Base-by-base conservation (phyloP, 2,329 filamentous ascomycete genomes). In the Claviceps monticola region DNA sequence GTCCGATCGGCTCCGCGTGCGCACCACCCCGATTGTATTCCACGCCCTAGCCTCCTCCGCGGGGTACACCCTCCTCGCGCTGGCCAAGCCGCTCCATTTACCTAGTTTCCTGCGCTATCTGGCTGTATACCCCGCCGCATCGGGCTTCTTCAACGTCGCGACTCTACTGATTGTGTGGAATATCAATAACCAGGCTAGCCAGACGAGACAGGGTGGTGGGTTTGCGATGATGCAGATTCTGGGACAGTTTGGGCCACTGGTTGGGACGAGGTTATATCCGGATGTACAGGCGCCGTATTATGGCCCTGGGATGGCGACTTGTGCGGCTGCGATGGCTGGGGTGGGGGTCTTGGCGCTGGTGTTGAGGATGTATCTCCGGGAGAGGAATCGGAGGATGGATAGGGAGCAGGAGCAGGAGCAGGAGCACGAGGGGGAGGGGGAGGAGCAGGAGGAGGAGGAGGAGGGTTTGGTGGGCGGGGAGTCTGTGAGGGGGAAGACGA, bases 141-240 rank as follows among this genome's bases (percentile, higher is more conserved):
- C 81, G 1, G 89, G 89, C 4, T 93, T 95, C 68, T 91, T 95
- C 72, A 82, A 79, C 54, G 84, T 88, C 19, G 85, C 95, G 53
- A 88, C 88, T 0, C 75, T 95, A 36, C 84, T 90, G 58, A 86
- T 95, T 52, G 84, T 87, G 1, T 95, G 89, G 89, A 87, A 79
- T 38, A 79, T 95, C 61, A 94, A 95, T 63, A 95, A 95, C 65
- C 86, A 93, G 62, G 70, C 76, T 50, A 80, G 74, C 13, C 79
- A 83, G 55, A 79, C 78, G 49, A 78, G 80, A 6, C 84, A 86
- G 57, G 87, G 87, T 0, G 80, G 80, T 1, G 87, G 84, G 1
- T 86, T 95, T 60, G 87, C 85, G 1, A 73, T 95, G 36, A 66
- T 96, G 61, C 90, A 95, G 65, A 61, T 88, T 38, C 75, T 95